Conservation (phyloP, 495 filamentous ascomycete species). For the Letharia lupina region DNA sequence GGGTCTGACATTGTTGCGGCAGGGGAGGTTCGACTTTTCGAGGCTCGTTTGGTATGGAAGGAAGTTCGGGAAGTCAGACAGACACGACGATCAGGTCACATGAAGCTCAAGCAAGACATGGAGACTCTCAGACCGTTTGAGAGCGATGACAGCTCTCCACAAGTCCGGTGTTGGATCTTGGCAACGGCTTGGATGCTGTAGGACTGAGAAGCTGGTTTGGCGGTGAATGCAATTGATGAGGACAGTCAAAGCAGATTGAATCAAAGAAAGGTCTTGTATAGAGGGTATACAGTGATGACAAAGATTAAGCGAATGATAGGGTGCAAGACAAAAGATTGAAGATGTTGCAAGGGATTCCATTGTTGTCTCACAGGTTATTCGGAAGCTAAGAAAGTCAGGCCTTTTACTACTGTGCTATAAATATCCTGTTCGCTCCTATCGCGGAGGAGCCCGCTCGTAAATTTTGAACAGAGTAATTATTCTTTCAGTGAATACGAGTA, state of each 20-base stretch:
- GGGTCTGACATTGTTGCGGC: not conserved
- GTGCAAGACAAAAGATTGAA: not conserved
- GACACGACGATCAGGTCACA: not conserved
- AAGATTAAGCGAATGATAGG: not conserved
- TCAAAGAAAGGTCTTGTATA: not conserved
- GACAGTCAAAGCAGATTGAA: not conserved
- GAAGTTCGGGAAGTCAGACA: not conserved
- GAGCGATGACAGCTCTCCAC: not conserved
- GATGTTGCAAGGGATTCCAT: not conserved
- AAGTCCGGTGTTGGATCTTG: not conserved
- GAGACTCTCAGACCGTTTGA: conserved; percentile 1
- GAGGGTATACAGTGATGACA: not conserved
- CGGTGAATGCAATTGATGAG: not conserved
- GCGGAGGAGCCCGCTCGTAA: too few species aligned
- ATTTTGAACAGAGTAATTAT: not conserved
- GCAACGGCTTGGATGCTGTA: conserved; percentile 3
- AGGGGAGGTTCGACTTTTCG: not conserved
- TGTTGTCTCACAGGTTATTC: not conserved
- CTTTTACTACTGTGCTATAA: not conserved
- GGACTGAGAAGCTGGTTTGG: not conserved
- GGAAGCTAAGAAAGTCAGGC: not conserved
- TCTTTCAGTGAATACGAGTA: not conserved
- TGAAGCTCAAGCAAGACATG: not conserved
- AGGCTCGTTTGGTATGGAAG: not conserved
- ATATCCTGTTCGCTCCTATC: not conserved